Evolutionary conservation across 2,329 filamentous ascomycete genomes (phyloP).

Genomic region (Lasiodiplodia hormozganensis): DNA sequence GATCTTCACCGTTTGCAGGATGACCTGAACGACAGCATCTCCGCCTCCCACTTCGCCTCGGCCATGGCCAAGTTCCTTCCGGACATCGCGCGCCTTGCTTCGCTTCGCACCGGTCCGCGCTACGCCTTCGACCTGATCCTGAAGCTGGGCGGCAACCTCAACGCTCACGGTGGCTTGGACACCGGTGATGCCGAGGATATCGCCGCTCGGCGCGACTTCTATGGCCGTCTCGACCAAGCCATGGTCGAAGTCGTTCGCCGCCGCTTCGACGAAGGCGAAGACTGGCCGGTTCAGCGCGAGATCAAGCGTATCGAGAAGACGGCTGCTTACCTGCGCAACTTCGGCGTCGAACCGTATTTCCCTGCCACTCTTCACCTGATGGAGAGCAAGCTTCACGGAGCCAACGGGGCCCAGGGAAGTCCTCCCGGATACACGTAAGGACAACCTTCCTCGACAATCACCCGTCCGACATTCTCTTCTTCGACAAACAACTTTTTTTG

Average conservation of each 20-base stretch:
- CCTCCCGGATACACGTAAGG: conserved; percentile 29
- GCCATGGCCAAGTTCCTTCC: conserved; percentile 63
- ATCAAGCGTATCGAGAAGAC: conserved; percentile 65
- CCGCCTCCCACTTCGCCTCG: conserved; percentile 59
- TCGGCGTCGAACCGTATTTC: conserved; percentile 62
- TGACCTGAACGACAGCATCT: conserved; percentile 62
- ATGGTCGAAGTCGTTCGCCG: conserved; percentile 61
- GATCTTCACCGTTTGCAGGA: conserved; percentile 63
- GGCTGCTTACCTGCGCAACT: conserved; percentile 58
- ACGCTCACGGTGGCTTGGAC: conserved; percentile 61
- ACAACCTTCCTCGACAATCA: conserved; percentile 4
- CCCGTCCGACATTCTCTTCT: conserved; percentile 12
- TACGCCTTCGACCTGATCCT: conserved; percentile 62
- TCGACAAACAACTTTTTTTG: conserved; percentile 16
- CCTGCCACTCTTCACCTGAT: conserved; percentile 59
- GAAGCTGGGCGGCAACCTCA: conserved; percentile 63
- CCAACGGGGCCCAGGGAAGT: conserved; percentile 23
- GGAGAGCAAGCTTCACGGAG: conserved; percentile 34
- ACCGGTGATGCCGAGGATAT: conserved; percentile 57
- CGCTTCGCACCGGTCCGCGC: conserved; percentile 55
- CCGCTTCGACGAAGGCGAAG: conserved; percentile 58
- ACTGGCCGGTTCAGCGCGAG: conserved; percentile 59
- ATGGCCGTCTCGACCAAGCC: conserved; percentile 54
- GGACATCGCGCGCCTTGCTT: conserved; percentile 58
- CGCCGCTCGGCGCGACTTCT: conserved; percentile 57